Evolutionary conservation across 495 filamentous ascomycete species (phyloP), one percentile per base, ranked within the genome.

Genomic region (Articulospora tetracladia): DNA sequence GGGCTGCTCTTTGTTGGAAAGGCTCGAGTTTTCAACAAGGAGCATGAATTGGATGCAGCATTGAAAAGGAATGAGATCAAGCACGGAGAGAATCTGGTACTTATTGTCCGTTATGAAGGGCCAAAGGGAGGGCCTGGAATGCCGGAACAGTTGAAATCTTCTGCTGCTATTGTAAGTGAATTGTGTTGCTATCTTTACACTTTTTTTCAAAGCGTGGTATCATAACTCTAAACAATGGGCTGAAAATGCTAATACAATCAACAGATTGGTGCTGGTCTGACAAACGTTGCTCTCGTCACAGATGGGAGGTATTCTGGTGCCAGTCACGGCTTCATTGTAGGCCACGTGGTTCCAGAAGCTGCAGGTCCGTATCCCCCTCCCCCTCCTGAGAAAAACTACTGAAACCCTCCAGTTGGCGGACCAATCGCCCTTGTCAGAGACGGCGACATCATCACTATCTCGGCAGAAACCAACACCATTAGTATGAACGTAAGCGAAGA

Each of bases 81-180:
- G 32, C 84, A 80, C 47, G 79, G 83, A 26, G 88, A 92, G 66
- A 95, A 95, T 66, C 80, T 96, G n/a, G 94, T 97, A 12, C 76
- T 97, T 41, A 84, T 97, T 20, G 93, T 98, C 34, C 87, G 94
- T 32, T 98, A 97, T 26, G 94, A 98, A 71, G 94, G 94, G 0
- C 94, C 94, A 6, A 92, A 91, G 70, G 94, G 94, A 67, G 94
- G 93, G 0, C 94, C 94, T 7, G 94, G 94, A 17, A 98, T 98
- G 94, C 94, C 94, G n/a, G 94, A 98, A 73, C 92, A 97, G 76
- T 24, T 67, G 4, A 92, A 88, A 68, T 88, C 94, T 10, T 88
- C 83, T 62, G 93, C 92, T 1, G 90, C 91, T 7, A 86, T 98
- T 28, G 39, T 44, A 44, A 44, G 39, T 44, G n/a, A n/a, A n/a